Percentiles rank a stretch among this genome's conserved stretches.
Evolutionary conservation across 129 eudicot genomes (phyloP).

Genomic region (Tagetes erecta): DNA sequence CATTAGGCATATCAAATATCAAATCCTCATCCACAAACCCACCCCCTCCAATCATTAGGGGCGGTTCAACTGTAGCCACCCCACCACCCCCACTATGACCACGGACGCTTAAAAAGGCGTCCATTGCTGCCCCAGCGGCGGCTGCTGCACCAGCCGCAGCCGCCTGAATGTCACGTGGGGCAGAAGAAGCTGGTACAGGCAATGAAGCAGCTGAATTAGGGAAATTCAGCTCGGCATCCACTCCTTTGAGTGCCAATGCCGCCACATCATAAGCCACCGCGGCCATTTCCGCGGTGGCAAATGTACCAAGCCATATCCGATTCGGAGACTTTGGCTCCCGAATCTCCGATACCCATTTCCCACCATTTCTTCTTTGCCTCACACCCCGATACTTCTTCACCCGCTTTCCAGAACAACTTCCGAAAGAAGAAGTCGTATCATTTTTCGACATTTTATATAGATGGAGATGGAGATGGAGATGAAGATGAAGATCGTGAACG

Average conservation of each 20-base stretch:
- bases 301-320: slow-evolving; percentile 78
- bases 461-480: slow-evolving; percentile 12
- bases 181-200: slow-evolving; percentile 57
- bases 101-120: slow-evolving; percentile 35
- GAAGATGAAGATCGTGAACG: slow-evolving; percentile 26
- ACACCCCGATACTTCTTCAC: slow-evolving; percentile 52
- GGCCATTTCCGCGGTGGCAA: slow-evolving; percentile 75
- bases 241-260: slow-evolving; percentile 66
- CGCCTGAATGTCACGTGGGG: slow-evolving; percentile 64
- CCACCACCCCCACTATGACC: slow-evolving; percentile 12
- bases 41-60: slow-evolving; percentile 10
- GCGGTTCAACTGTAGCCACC: slow-evolving; percentile 17
- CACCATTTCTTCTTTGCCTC: slow-evolving; percentile 62
- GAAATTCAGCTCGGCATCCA: slow-evolving; percentile 64
- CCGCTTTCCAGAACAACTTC: slow-evolving; percentile 41
- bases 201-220: slow-evolving; percentile 56
- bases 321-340: slow-evolving; percentile 74
- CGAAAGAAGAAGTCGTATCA: slow-evolving; percentile 20
- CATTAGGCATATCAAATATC: slow-evolving; percentile 80
- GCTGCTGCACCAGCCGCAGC: slow-evolving; percentile 75
- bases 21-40: slow-evolving; percentile 73
- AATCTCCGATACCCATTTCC: slow-evolving; percentile 82
- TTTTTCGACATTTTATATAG: slow-evolving; percentile 23
- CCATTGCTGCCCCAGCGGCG: slow-evolving; percentile 64
- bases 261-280: slow-evolving; percentile 86